Evolutionary conservation across 2,329 filamentous ascomycete species (phyloP), one percentile per base, ranked within the genome.

Genomic region (Calycina herbarum): DNA sequence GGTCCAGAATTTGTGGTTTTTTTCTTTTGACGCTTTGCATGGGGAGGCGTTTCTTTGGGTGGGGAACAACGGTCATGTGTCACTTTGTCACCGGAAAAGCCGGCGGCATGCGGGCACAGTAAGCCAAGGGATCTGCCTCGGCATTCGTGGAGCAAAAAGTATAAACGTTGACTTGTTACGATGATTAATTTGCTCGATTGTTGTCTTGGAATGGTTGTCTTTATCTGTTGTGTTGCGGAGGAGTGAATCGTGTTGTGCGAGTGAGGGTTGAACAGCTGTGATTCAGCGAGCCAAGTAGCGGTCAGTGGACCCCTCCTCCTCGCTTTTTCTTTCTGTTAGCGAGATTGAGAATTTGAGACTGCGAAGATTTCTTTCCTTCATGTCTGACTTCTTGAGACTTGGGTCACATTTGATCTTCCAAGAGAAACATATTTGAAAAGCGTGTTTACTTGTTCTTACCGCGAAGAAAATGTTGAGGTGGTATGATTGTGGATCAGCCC

Each of bases 391-490:
- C 20, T 51, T 51, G 45, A 27, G 20, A 11, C 3, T 51, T 11
- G n/a, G 20, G 8, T 6, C 5, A 48, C 45, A 48, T 48, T n/a
- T 48, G 10, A 20, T 51, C 10, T 51, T 51, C 20, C 10, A 20
- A 10, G 8, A 24, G n/a, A 51, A 20, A 27, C 45, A 51, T 24
- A 51, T 27, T 24, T 10, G 3, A 5, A 24, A 51, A 24, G 45
- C 45, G 24, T 6, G 7, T 45, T n/a, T 45, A 45, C 40, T 20
- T 45, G 42, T 51, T 51, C 20, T 51, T 51, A 51, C n/a, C n/a
- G n/a, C 45, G 27, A 51, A 51, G 45, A 51, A 51, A 51, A 51
- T 51, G 45, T 51, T 51, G 45, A 51, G 45, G 45, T 51, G 45
- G 45, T 51, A 4, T 51, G n/a, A 20, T 20, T 51, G 45, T 51